Conservation (phyloP, 1,284 basidiomycete species). For the Pascua guehoae region DNA sequence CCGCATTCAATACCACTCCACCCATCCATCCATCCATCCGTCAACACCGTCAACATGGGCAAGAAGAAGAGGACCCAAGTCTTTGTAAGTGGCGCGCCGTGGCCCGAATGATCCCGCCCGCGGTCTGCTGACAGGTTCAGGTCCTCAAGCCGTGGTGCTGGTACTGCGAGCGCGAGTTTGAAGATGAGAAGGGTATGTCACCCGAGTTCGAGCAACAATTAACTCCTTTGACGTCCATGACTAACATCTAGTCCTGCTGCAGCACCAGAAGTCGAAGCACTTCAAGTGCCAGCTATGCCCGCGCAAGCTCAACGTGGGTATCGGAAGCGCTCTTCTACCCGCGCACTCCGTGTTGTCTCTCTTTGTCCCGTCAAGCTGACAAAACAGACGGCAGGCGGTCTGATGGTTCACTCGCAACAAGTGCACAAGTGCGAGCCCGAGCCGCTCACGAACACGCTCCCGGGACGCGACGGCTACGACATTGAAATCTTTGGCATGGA, state of each 20-base stretch:
- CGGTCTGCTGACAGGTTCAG: conserved; percentile 49
- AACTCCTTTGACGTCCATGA: not conserved
- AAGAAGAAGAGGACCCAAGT: conserved; percentile 49
- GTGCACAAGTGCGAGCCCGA: conserved; percentile 97
- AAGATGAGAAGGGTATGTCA: conserved; percentile 85
- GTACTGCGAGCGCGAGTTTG: conserved; percentile 98
- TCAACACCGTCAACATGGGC: conserved; percentile 34
- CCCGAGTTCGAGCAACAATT: not conserved
- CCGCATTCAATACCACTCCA: not conserved
- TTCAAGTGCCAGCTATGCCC: conserved; percentile 98
- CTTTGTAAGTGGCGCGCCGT: conserved; percentile 33
- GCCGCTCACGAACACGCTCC: conserved; percentile 95
- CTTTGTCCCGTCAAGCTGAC: conserved; percentile 8
- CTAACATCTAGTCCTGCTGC: conserved; percentile 73
- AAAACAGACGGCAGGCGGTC: conserved; percentile 72
- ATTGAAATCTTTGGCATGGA: conserved; percentile 99
- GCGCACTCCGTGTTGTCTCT: no score
- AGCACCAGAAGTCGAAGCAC: conserved; percentile 99
- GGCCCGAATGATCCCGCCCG: not conserved
- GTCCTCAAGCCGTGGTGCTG: conserved; percentile 91
- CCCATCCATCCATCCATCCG: conserved; percentile 1
- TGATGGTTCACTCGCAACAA: conserved; percentile 98
- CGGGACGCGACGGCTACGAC: conserved; percentile 94
- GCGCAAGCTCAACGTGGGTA: conserved; percentile 69
- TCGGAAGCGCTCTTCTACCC: not conserved